phyloP scores from a whole-genome alignment of 495 filamentous ascomycete genomes.

The Aspergillus wentii region DNA sequence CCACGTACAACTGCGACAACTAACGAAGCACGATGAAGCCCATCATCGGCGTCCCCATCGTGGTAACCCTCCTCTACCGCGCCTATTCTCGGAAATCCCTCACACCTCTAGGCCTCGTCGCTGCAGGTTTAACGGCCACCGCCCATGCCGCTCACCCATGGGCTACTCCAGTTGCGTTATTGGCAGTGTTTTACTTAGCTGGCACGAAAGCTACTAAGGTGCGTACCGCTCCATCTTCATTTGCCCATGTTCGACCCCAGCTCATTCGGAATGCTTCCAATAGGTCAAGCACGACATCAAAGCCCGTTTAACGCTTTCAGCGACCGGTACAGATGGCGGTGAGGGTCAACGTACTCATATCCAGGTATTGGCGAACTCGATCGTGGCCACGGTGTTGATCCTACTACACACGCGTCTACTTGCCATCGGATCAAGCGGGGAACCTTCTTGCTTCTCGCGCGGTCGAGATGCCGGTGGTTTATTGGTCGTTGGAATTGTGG shows the following conservation, averaged over 20 bases:
- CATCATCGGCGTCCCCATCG: conserved; percentile 62
- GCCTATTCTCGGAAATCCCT: conserved; percentile 71
- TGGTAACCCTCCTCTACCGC: conserved; percentile 57
- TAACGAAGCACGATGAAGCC: conserved; percentile 70
- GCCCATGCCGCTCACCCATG: conserved; percentile 87
- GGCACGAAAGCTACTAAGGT: conserved; percentile 83
- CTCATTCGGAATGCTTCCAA: not conserved
- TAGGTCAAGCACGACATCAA: conserved; percentile 87
- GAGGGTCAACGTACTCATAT: conserved; percentile 79
- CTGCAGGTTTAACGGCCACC: conserved; percentile 65
- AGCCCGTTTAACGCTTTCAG: conserved; percentile 68
- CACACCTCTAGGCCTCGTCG: conserved; percentile 65
- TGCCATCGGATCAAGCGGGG: conserved; percentile 9
- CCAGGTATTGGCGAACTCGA: conserved; percentile 88
- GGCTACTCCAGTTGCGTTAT: conserved; percentile 78
- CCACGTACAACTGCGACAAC: too few relatives aligned
- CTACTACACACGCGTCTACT: conserved; percentile 67
- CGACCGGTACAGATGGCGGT: conserved; percentile 64
- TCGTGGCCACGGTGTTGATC: conserved; percentile 68
- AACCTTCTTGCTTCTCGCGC: too few relatives aligned
- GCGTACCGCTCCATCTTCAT: not conserved
- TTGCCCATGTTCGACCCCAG: not conserved
- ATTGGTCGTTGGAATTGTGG: conserved; percentile 53
- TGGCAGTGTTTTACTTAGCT: conserved; percentile 81
- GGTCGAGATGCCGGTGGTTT: conserved; percentile 44